Evolutionary conservation across 345 rosid species (phyloP).

Genomic region (Laguncularia racemosa): DNA sequence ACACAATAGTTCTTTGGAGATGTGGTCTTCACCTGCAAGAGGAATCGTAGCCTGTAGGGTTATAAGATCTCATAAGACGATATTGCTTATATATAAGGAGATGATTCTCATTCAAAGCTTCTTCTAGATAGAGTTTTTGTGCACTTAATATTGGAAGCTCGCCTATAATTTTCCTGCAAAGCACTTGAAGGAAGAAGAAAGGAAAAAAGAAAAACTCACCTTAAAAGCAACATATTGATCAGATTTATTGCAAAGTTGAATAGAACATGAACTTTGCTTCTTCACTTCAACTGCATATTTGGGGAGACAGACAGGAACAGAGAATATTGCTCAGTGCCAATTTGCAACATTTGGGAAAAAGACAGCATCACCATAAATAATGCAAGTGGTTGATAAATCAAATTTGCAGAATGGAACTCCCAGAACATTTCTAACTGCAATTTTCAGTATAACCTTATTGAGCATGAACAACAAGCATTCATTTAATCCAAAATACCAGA

Average conservation of each 20-base stretch:
- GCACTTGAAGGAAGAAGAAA: too few species aligned
- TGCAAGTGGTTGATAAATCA: neutral
- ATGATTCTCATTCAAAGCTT: neutral
- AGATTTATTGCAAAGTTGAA: conserved; percentile 34
- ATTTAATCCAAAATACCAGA: too few species aligned
- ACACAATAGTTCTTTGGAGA: conserved; percentile 51
- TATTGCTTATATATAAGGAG: neutral
- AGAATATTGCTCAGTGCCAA: neutral
- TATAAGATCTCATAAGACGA: neutral
- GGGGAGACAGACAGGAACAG: neutral
- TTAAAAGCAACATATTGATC: conserved; percentile 56
- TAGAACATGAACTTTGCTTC: conserved; percentile 40
- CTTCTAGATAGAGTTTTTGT: neutral
- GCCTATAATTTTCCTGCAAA: neutral
- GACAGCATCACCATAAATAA: neutral
- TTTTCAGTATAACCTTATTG: too few species aligned
- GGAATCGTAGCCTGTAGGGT: neutral
- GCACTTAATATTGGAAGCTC: neutral
- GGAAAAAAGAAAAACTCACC: conserved; percentile 17
- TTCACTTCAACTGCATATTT: conserved; percentile 36
- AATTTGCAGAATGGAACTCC: neutral
- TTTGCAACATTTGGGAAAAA: neutral
- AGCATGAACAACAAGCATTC: too few species aligned
- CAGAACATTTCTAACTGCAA: too few species aligned
- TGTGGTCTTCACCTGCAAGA: conserved; percentile 50